These are phyloP conservation scores for Pilasporangium apinafurcum DNA, from an alignment of 352 stramenopile genomes.

Conservation along the genomic window DNA sequence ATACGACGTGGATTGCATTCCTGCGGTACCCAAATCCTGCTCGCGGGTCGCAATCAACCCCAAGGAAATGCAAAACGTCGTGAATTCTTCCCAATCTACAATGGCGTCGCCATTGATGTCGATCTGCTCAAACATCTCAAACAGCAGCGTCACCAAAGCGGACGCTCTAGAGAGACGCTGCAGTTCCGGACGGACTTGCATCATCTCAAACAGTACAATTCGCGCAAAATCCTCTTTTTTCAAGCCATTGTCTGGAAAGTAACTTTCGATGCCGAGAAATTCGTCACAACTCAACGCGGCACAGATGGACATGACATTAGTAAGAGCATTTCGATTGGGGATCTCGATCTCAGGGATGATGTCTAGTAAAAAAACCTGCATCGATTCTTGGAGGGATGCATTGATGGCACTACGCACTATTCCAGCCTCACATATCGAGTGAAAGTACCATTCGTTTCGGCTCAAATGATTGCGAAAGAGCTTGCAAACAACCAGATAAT, in stretches of 20 bases:
- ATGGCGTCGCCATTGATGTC: constrained; percentile 76
- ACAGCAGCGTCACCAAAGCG: constrained; percentile 38
- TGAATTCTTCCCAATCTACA: constrained; percentile 86
- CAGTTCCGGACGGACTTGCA: constrained; percentile 35
- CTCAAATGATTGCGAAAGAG: constrained; percentile 32
- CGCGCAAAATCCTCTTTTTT: constrained; percentile 43
- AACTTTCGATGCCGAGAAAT: constrained; percentile 43
- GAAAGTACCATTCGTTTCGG: constrained; percentile 30
- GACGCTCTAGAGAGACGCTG: constrained; percentile 18
- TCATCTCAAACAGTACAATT: constrained; percentile 37
- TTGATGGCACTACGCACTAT: constrained; percentile 37
- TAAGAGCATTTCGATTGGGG: constrained; percentile 49
- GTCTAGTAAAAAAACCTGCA: constrained; percentile 58
- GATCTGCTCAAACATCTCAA: constrained; percentile 78
- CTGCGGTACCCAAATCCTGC: constrained; percentile 4
- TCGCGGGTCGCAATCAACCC: constrained; percentile 47
- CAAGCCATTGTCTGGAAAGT: constrained; percentile 35
- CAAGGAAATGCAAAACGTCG: constrained; percentile 65
- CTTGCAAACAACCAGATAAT: constrained; percentile 47
- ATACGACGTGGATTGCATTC: constrained; percentile 4
- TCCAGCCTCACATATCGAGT: constrained; percentile 23
- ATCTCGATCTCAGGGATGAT: constrained; percentile 71
- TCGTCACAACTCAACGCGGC: constrained; percentile 49
- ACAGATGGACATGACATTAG: constrained; percentile 52
- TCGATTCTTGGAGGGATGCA: constrained; percentile 29